These are phyloP conservation scores for Naematelia encephala DNA, from an alignment of 768 basidiomycete genomes.

Conservation along the genomic window DNA sequence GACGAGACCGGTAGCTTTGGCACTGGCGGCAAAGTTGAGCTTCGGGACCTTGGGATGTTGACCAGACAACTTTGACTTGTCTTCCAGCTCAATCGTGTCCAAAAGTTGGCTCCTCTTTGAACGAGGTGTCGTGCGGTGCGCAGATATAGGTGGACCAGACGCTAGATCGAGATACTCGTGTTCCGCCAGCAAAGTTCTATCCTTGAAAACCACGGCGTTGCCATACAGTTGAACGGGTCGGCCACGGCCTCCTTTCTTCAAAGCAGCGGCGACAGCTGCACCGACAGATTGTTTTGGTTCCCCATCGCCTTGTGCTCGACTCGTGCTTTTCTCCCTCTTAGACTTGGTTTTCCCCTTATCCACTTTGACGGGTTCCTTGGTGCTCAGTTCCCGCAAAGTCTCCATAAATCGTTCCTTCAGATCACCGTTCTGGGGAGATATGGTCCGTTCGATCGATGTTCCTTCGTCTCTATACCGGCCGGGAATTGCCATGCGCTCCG, in stretches of 20 bases:
- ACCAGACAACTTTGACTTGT: conserved; percentile 41
- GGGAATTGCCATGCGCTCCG: background rate
- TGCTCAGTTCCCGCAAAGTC: conserved; percentile 31
- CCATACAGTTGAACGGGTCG: conserved; percentile 43
- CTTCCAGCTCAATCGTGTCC: conserved; percentile 43
- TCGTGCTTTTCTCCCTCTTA: conserved; percentile 18
- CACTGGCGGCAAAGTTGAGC: conserved; percentile 42
- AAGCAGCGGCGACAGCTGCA: conserved; percentile 32
- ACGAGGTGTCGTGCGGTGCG: conserved; percentile 39
- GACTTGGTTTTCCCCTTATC: conserved; percentile 13
- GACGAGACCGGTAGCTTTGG: conserved; percentile 31
- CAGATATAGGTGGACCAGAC: conserved; percentile 40
- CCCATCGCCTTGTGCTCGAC: conserved; percentile 6
- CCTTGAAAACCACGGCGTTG: conserved; percentile 46
- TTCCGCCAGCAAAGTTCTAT: conserved; percentile 36
- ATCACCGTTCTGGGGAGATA: conserved; percentile 31
- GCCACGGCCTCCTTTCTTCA: conserved; percentile 44
- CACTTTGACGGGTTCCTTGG: conserved; percentile 9
- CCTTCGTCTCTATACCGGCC: conserved; percentile 22
- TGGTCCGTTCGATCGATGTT: conserved; percentile 9
- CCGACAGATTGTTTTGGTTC: conserved; percentile 23
- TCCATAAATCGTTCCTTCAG: conserved; percentile 50
- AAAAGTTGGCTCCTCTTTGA: conserved; percentile 34
- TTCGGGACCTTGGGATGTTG: conserved; percentile 40
- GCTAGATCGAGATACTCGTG: conserved; percentile 49